These are phyloP conservation scores for Aureobasidium mangrovei DNA, from an alignment of 2,329 filamentous ascomycete genomes.

Conservation along the genomic window DNA sequence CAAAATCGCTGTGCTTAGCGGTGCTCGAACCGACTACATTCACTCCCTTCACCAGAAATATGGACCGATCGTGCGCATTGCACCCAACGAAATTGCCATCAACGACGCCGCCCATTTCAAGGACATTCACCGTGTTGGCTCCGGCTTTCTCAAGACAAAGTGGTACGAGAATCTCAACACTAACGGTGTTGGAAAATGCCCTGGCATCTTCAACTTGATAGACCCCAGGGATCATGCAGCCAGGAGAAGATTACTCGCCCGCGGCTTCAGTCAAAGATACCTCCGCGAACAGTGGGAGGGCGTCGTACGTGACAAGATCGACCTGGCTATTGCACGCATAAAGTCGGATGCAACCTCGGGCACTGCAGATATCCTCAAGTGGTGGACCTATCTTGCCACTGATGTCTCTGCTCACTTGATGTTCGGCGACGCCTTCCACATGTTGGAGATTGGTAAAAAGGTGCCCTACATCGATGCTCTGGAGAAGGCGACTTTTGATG, in stretches of 20 bases:
- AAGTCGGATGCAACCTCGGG: slow-evolving; percentile 24
- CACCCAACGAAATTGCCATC: slow-evolving; percentile 24
- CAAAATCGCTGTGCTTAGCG: slow-evolving; percentile 30
- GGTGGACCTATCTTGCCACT: slow-evolving; percentile 33
- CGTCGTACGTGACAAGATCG: slow-evolving; percentile 26
- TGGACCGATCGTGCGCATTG: slow-evolving; percentile 24
- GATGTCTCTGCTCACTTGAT: slow-evolving; percentile 32
- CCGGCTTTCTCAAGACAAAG: slow-evolving; percentile 22
- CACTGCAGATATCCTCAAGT: slow-evolving; percentile 31
- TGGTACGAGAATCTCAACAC: slow-evolving; percentile 23
- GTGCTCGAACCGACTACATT: slow-evolving; percentile 33
- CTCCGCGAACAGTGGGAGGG: slow-evolving; percentile 31
- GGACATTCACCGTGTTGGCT: slow-evolving; percentile 24
- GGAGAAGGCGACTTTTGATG: slow-evolving; percentile 6
- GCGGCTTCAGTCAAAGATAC: slow-evolving; percentile 29
- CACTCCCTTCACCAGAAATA: slow-evolving; percentile 29
- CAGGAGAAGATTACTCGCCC: slow-evolving; percentile 30
- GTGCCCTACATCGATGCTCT: slow-evolving; percentile 11
- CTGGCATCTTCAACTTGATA: slow-evolving; percentile 31
- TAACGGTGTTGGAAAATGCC: slow-evolving; percentile 13
- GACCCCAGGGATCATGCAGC: slow-evolving; percentile 29
- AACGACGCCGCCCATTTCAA: slow-evolving; percentile 22
- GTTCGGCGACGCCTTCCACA: slow-evolving; percentile 33
- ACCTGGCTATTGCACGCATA: slow-evolving; percentile 28
- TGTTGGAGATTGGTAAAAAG: slow-evolving; percentile 30